Conservation (phyloP, 148 eudicot species). For the Agrostemma githago region DNA sequence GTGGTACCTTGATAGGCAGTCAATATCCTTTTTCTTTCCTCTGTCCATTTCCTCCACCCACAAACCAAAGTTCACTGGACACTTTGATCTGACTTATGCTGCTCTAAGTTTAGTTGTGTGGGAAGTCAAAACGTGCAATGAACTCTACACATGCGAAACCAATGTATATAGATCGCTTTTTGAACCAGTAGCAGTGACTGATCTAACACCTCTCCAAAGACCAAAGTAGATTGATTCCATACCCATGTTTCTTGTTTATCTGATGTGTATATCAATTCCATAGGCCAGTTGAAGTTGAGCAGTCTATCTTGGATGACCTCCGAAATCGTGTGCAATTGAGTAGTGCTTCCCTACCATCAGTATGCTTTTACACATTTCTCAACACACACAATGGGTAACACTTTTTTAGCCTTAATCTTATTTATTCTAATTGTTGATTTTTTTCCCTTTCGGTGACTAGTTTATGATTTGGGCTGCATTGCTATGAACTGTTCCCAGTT, state of each 20-base stretch:
- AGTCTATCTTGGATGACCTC: conserved; percentile 87
- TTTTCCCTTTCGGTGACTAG: neutral
- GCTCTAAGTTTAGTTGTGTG: neutral
- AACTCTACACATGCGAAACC: neutral
- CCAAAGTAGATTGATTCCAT: neutral
- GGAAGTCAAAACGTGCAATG: conserved; percentile 3
- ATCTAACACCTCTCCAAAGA: neutral
- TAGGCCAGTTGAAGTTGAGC: conserved; percentile 80
- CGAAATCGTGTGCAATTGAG: conserved; percentile 93
- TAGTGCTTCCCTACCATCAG: conserved; percentile 74
- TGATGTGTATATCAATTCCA: neutral
- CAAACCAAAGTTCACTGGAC: neutral
- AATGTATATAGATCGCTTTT: neutral
- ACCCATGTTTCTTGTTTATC: neutral
- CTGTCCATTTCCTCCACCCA: neutral
- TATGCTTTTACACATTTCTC: conserved; percentile 90
- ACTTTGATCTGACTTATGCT: neutral
- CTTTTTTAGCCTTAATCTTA: conserved; percentile 12
- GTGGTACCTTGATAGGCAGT: neutral
- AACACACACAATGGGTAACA: conserved; percentile 83
- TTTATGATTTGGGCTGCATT: conserved; percentile 17
- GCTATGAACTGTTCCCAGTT: conserved; percentile 33
- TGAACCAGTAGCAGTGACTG: neutral
- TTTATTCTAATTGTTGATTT: conserved; percentile 1
- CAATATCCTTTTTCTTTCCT: neutral